Percentiles rank a stretch among this genome's conserved stretches.
These are phyloP conservation scores for Aciculoconidium aculeatum DNA, from an alignment of 805 yeast genomes.

Conservation along the genomic window DNA sequence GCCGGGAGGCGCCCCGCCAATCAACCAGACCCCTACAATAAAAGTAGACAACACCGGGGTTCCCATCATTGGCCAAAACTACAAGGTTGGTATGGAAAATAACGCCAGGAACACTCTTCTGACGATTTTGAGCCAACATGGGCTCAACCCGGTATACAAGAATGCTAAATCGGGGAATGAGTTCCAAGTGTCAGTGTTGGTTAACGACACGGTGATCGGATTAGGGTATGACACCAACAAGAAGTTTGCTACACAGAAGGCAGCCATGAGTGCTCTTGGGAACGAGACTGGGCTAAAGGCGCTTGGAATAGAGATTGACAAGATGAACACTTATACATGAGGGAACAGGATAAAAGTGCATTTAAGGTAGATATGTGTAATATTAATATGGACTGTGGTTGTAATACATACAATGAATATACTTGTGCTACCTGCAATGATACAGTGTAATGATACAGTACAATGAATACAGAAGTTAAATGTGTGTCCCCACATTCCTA, in stretches of 20 bases:
- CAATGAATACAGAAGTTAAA: no score
- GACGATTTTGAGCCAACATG: conserved; percentile 17
- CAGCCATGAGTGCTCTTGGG: conserved; percentile 28
- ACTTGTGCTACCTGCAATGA: no score
- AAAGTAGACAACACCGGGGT: conserved; percentile 2
- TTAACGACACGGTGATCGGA: conserved; percentile 28
- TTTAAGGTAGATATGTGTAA: no score
- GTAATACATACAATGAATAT: no score
- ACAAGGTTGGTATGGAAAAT: conserved; percentile 10
- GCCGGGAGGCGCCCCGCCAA: conserved; percentile 5
- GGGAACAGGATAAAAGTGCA: no score
- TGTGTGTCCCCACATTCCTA: no score
- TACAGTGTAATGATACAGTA: no score
- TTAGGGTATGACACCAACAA: conserved; percentile 26
- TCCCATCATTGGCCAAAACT: conserved; percentile 6
- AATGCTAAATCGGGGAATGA: conserved; percentile 14
- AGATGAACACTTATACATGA: no score
- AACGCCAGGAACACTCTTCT: conserved; percentile 27
- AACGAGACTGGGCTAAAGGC: conserved; percentile 10
- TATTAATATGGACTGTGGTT: no score
- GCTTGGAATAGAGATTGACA: conserved; percentile 7
- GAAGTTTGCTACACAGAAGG: conserved; percentile 33
- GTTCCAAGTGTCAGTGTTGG: conserved; percentile 20
- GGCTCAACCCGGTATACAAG: conserved; percentile 27
- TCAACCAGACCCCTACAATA: conserved; percentile 3